phyloP scores from a whole-genome alignment of 306 rosid genomes.

The Vachellia pachyceras region DNA sequence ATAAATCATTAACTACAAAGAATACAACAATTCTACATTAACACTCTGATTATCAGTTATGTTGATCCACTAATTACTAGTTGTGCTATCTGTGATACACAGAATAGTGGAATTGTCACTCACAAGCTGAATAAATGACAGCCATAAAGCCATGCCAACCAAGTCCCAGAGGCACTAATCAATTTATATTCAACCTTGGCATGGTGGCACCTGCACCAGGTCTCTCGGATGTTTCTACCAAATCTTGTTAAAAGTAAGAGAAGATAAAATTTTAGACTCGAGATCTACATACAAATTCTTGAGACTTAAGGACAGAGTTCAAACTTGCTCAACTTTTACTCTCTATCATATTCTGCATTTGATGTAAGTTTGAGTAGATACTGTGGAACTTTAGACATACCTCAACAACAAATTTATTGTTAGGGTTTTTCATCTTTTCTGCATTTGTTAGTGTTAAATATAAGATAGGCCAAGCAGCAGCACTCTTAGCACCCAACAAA shows the following conservation, averaged over 20 bases:
- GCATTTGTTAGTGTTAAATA: not conserved
- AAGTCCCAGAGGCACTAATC: not conserved
- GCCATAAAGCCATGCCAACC: not conserved
- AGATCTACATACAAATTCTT: not conserved
- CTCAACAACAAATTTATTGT: not conserved
- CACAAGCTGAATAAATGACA: not conserved
- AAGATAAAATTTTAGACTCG: not conserved
- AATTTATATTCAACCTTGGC: not conserved
- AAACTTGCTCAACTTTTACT: not conserved
- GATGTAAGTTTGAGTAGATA: not conserved
- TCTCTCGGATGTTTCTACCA: not conserved
- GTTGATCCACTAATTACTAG: not conserved
- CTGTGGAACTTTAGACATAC: not conserved
- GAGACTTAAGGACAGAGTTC: not conserved
- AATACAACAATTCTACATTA: not conserved
- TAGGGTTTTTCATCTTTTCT: not conserved
- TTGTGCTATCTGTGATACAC: not conserved
- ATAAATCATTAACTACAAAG: not conserved
- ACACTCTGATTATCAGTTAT: not conserved
- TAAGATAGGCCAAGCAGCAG: not conserved
- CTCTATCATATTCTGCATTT: not conserved
- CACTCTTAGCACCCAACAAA: not conserved
- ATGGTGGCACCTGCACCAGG: not conserved
- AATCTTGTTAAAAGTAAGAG: not conserved
- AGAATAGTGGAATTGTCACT: slow-evolving; percentile 1